These are phyloP conservation scores for Otatea glauca DNA, from an alignment of 176 grass and related monocot genomes.

Conservation along the genomic window DNA sequence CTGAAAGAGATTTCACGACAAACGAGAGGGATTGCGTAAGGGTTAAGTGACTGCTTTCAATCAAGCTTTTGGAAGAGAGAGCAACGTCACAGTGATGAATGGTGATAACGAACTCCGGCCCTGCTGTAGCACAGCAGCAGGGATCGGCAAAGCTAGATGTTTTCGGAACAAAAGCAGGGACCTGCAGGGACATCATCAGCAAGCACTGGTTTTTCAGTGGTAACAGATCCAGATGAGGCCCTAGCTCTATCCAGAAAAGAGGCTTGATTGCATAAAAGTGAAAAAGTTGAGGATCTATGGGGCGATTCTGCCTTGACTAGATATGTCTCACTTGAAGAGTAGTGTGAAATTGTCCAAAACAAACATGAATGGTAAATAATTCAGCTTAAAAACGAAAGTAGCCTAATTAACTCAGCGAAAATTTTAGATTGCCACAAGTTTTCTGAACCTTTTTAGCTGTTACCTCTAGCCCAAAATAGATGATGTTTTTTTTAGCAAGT, in stretches of 20 bases:
- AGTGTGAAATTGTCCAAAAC: background rate
- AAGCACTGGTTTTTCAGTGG: conserved; percentile 8
- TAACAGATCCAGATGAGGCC: conserved; percentile 13
- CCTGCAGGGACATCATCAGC: conserved; percentile 15
- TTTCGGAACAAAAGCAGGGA: conserved; percentile 41
- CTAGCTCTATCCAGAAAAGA: conserved; percentile 42
- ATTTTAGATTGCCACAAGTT: background rate
- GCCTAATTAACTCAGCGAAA: background rate
- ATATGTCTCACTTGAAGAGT: background rate
- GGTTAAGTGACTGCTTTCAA: conserved; percentile 64
- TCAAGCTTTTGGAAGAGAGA: conserved; percentile 43
- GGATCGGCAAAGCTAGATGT: conserved; percentile 2
- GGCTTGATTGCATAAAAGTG: conserved; percentile 1
- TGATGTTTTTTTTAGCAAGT: background rate
- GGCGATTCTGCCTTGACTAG: conserved; percentile 38
- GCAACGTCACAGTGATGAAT: conserved; percentile 37
- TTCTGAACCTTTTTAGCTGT: background rate
- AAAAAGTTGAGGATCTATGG: conserved; percentile 37
- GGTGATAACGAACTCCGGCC: conserved; percentile 36
- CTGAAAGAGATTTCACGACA: conserved; percentile 60
- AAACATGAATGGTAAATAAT: background rate
- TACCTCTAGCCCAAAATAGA: background rate
- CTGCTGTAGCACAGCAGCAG: conserved; percentile 24
- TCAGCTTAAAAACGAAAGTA: background rate
- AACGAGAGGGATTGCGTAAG: conserved; percentile 62